Evolutionary conservation across 441 rosid species (phyloP), one percentile per base, ranked within the genome.

Genomic region (Capsella rubella): DNA sequence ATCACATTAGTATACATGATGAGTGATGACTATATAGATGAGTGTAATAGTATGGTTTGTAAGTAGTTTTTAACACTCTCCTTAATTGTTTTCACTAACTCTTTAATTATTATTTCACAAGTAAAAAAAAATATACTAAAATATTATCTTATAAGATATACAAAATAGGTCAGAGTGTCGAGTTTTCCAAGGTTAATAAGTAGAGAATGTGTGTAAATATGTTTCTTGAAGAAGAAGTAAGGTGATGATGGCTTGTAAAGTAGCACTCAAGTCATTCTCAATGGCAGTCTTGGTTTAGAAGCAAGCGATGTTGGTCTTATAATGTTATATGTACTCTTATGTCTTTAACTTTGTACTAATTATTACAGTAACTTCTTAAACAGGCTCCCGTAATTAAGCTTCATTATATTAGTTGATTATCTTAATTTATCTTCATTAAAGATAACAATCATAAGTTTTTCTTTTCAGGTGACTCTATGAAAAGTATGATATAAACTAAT

Each of bases 261-360:
- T 67, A 73, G 55, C 54, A 78, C 74, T 67, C 66, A 73, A 68
- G 66, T 61, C 70, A 78, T 62, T 73, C 65, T 55, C 49, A 54
- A 0, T 35, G 71, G 56, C 71, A 78, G 78, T 73, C 81, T 78
- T 78, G 47, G 75, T 73, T 63, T 73, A 15, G 54, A 78, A 68
- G 81, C 78, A 78, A 78, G 34, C 69, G 74, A 78, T 78, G 81
- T 78, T 73, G 74, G 75, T 62, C 72, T 62, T 73, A 51, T 76
- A 28, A 53, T 72, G 60, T 61, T 50, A 2, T 50, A 2, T 55
- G 34, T 66, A 35, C 37, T 40, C 40, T 10, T 11, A 28, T 21
- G 15, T 47, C 29, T 56, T 12, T 53, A 54, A 54, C 40, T 11
- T 29, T 37, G 6, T 62, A 28, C n/a, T 71, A 61, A 72, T 72